phyloP scores from a whole-genome alignment of 2,329 filamentous ascomycete species.

The Eurotiales sp. region DNA sequence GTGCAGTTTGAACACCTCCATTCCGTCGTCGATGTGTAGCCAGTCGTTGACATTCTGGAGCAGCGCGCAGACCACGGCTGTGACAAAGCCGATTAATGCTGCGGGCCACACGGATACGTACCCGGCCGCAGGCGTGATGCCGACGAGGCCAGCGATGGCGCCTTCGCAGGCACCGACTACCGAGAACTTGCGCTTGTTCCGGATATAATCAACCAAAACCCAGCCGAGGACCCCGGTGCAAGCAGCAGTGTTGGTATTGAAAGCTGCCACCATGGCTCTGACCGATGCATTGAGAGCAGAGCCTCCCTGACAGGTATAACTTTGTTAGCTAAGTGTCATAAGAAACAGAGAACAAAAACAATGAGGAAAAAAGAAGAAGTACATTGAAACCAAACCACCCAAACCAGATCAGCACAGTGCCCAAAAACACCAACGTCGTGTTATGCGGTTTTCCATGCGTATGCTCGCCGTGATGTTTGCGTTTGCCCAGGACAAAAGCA shows the following conservation, averaged over 20 bases:
- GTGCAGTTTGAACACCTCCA: conserved; percentile 60
- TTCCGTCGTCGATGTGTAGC: conserved; percentile 54
- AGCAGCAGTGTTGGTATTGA: conserved; percentile 58
- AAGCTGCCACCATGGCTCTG: conserved; percentile 53
- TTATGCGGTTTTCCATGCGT: conserved; percentile 62
- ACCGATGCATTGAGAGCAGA: conserved; percentile 52
- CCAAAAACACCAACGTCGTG: conserved; percentile 68
- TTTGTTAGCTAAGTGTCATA: too few relatives aligned
- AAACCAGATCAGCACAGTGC: conserved; percentile 52
- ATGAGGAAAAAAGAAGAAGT: not conserved
- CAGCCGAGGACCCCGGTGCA: conserved; percentile 53
- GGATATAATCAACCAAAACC: conserved; percentile 52
- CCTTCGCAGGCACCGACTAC: conserved; percentile 56
- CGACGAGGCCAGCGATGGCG: conserved; percentile 57
- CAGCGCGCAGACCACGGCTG: conserved; percentile 48
- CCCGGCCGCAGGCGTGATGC: conserved; percentile 56
- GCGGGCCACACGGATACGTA: conserved; percentile 53
- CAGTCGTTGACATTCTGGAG: conserved; percentile 52
- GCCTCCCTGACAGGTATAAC: too few relatives aligned
- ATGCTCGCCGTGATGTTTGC: conserved; percentile 52
- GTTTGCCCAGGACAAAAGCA: conserved; percentile 68
- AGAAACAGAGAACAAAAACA: not conserved
- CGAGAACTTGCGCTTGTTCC: conserved; percentile 51
- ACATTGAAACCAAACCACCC: conserved; percentile 58
- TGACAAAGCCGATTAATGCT: conserved; percentile 55